A percentile compares a stretch with the other conserved stretches of the same genome.
These are phyloP conservation scores for Peniophora sp. DNA, from an alignment of 1,284 basidiomycete genomes.

Conservation along the genomic window DNA sequence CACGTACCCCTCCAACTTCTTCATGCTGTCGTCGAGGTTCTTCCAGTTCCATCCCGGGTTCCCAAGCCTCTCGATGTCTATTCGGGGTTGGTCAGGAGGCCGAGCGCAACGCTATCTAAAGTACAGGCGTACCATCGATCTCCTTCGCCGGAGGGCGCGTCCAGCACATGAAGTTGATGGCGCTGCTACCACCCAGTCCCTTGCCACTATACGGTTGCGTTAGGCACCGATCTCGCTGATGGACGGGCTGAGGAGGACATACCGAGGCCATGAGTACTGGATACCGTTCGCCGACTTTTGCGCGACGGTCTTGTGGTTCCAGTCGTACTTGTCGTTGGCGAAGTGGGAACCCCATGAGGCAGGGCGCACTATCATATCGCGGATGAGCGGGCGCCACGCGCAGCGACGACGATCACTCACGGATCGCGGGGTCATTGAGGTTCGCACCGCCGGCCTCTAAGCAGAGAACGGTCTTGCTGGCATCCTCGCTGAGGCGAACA, in stretches of 20 bases:
- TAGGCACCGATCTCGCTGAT: not conserved
- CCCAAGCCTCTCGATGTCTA: constrained; percentile 15
- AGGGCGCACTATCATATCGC: not conserved
- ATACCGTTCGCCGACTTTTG: constrained; percentile 9
- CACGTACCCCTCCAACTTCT: constrained; percentile 3
- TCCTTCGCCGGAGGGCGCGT: constrained; percentile 15
- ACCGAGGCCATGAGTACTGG: constrained; percentile 11
- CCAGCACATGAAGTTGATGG: constrained; percentile 14
- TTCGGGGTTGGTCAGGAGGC: not conserved
- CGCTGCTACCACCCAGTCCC: constrained; percentile 19
- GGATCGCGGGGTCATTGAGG: constrained; percentile 6
- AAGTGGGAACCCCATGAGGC: constrained; percentile 6
- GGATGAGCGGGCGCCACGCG: no score
- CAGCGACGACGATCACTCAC: not conserved
- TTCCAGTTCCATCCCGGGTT: constrained; percentile 16
- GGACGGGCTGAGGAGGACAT: not conserved
- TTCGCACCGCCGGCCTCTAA: constrained; percentile 17
- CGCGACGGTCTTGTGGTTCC: constrained; percentile 18
- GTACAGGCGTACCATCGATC: constrained; percentile 10
- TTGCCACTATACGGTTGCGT: constrained; percentile 12
- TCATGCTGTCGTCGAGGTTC: constrained; percentile 4
- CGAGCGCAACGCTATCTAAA: not conserved
- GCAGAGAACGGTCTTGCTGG: constrained; percentile 14
- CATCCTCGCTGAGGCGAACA: constrained; percentile 15
- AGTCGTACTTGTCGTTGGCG: constrained; percentile 19